Evolutionary conservation across 2,329 filamentous ascomycete species (phyloP).

Genomic region (Hypoxylon rubiginosum): DNA sequence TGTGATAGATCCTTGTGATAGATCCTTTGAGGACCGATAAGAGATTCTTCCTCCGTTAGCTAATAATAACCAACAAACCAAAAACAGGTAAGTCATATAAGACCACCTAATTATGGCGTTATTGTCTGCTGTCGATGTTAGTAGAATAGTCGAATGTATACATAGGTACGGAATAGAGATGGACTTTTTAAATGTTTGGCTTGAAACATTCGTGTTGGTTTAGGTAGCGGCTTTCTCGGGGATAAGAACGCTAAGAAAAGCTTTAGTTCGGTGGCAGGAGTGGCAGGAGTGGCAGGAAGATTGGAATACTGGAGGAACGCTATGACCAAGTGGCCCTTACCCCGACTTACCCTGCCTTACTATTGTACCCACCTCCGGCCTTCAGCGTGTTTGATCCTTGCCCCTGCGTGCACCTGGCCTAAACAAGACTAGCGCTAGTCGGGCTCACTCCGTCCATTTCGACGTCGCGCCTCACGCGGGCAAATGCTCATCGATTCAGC

Average conservation of each 20-base stretch:
- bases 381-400: constrained; percentile 37
- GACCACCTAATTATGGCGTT: not conserved
- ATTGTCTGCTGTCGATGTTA: not conserved
- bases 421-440: constrained; percentile 43
- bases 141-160: not conserved
- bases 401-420: constrained; percentile 37
- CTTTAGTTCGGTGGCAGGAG: no score
- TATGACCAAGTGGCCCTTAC: constrained; percentile 21
- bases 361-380: not conserved
- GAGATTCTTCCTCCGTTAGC: no score
- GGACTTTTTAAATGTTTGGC: not conserved
- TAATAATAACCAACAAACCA: not conserved
- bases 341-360: constrained; percentile 6
- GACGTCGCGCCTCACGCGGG: constrained; percentile 50
- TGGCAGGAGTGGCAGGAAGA: no score
- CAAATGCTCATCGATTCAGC: constrained; percentile 28
- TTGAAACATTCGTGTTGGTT: constrained; percentile 1
- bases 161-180: not conserved
- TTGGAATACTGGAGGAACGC: constrained; percentile 10
- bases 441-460: constrained; percentile 46
- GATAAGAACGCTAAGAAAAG: not conserved
- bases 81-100: not conserved
- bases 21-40: no score
- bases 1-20: no score
- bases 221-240: not conserved